Evolutionary conservation across 1,139 yeast genomes (phyloP), one percentile per base, ranked within the genome.

Genomic region (Pichia sp.): DNA sequence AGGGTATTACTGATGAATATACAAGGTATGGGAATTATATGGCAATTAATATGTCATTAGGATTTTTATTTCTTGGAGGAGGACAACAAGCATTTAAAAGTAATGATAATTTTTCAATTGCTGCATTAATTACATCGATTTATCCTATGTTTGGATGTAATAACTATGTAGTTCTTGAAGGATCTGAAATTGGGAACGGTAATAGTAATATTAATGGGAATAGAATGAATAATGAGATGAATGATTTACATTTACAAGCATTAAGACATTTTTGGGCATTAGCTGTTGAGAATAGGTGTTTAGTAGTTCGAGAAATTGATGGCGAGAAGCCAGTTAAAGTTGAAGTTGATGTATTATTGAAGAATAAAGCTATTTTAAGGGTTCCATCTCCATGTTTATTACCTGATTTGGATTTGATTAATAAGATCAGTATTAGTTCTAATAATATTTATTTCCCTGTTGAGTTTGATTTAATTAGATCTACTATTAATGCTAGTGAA

Each of bases 181-280:
- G 52, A 19, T 37, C 49, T 20, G 45, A 35, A n/a, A n/a, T n/a
- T n/a, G n/a, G n/a, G n/a, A n/a, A n/a, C n/a, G n/a, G n/a, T n/a
- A n/a, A n/a, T n/a, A n/a, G n/a, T n/a, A n/a, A n/a, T 22, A 16
- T 5, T 20, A 33, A 10, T 21, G 21, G 37, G 30, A 20, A 13
- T n/a, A 34, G 26, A 10, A 5, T 28, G 13, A 31, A 32, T 4
- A 38, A 31, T 18, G 37, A 38, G 11, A 20, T 28, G 7, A 63
- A 66, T 43, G 78, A 74, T 42, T 74, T 81, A 14, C 87, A 85
- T 56, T 63, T 91, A 41, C 96, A 88, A 59, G 96, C 95, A 1
- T 66, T 89, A 35, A 70, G 95, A 37, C 95, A 88, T 60, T 81
- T 93, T 50, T 93, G 98, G 97, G 84, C 89, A 0, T 64, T 91